Evolutionary conservation across 176 grass and related monocot species (phyloP), one percentile per base, ranked within the genome.

Genomic region (Hsuehochloa calcarea): DNA sequence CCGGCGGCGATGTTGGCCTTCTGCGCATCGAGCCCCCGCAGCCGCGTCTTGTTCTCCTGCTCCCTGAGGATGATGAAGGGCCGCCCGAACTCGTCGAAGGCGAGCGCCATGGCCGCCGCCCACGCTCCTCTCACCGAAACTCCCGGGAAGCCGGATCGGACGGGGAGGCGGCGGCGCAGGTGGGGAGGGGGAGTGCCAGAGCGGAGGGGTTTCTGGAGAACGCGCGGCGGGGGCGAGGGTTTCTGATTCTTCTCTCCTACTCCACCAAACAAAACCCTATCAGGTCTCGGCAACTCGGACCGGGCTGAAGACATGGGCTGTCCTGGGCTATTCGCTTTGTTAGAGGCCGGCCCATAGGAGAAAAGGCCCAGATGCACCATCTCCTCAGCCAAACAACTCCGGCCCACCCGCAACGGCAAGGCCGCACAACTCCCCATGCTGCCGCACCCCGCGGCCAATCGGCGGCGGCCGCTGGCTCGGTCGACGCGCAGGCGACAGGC

Each of bases 1-100:
- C 86, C 96, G 27, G 96, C 89, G 78, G 93, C 89, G 89, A 99
- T 91, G 88, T 99, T 99, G 74, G 93, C 90, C 91, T 94, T 99
- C 75, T 99, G 96, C 62, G 96, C 96, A n/a, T 99, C 96, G 46
- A 99, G 85, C 0, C 96, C 96, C 3, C 90, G 87, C 17, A 99
- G 75, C 10, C 96, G 81, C 65, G 84, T 61, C 91, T 99, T 96
- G 88, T 83, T 92, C 88, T 94, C 96, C 88, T 99, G 96, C 82
- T 99, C 96, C 78, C 84, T 68, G 16, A 96, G 74, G 78, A 99
- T 92, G 65, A 99, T 94, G 88, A 96, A 99, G 66, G 90, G 96
- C 44, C 93, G 74, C 4, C 96, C 93, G 51, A 82, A 99, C 70
- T 99, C 96, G 81, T 96, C 93, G 93, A 99, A 99, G 73, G 96